phyloP scores from a whole-genome alignment of 1,139 yeast genomes.

The Saccharomyces hybrid region DNA sequence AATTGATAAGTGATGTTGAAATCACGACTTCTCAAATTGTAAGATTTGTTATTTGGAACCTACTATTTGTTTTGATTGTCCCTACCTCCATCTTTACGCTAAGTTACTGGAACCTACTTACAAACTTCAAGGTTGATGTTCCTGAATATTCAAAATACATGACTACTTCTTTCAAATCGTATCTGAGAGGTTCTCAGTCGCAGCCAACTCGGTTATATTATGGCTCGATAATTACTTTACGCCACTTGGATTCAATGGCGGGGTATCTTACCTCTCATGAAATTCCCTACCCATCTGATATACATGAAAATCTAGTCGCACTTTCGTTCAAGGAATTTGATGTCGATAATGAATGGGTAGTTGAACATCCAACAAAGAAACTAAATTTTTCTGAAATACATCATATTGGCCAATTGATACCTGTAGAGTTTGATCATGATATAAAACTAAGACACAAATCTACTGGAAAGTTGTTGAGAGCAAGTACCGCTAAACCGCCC shows the following conservation, averaged over 20 bases:
- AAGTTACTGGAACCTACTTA: constrained; percentile 45
- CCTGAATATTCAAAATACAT: constrained; percentile 44
- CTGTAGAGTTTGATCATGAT: constrained; percentile 43
- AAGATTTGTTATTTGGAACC: constrained; percentile 33
- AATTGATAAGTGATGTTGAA: background rate
- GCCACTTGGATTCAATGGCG: constrained; percentile 53
- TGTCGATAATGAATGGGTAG: constrained; percentile 56
- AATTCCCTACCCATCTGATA: constrained; percentile 44
- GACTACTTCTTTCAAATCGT: constrained; percentile 51
- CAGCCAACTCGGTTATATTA: constrained; percentile 45
- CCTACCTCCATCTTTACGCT: constrained; percentile 47
- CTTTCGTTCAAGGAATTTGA: constrained; percentile 47
- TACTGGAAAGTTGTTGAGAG: constrained; percentile 55
- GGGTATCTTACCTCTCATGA: constrained; percentile 65
- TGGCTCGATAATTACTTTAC: constrained; percentile 60
- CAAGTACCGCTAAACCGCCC: constrained; percentile 59
- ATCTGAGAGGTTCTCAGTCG: constrained; percentile 34
- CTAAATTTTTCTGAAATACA: constrained; percentile 11
- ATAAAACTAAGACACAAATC: constrained; percentile 55
- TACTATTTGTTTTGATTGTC: constrained; percentile 36
- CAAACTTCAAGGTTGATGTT: constrained; percentile 36
- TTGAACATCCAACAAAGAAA: constrained; percentile 38
- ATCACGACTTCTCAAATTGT: constrained; percentile 22
- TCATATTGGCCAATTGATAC: constrained; percentile 29
- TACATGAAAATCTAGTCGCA: constrained; percentile 63